Evolutionary conservation across 2,329 filamentous ascomycete species (phyloP).

Genomic region (Ceratocystis colombiana): DNA sequence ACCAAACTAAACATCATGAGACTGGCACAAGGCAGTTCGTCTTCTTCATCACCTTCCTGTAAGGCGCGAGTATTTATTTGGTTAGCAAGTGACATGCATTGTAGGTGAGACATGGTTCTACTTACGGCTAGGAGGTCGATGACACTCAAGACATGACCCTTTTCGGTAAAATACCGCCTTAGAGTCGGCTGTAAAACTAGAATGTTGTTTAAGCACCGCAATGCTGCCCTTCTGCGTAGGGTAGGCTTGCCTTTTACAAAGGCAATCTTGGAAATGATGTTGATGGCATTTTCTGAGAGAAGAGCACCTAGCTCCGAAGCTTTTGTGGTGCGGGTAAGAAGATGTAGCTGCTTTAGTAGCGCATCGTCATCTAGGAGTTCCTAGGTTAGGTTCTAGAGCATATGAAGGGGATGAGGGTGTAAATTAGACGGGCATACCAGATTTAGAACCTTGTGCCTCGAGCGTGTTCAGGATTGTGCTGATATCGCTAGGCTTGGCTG

Average conservation of each 20-base stretch:
- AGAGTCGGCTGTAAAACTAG: slow-evolving; percentile 25
- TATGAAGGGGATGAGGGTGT: neutral
- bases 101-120: neutral
- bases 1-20: slow-evolving; percentile 26
- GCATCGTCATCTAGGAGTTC: slow-evolving; percentile 19
- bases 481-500: slow-evolving; percentile 23
- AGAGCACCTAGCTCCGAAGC: slow-evolving; percentile 16
- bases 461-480: slow-evolving; percentile 17
- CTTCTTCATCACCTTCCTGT: slow-evolving; percentile 26
- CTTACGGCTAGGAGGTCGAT: slow-evolving; percentile 24
- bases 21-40: slow-evolving; percentile 26
- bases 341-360: slow-evolving; percentile 23
- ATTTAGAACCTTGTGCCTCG: slow-evolving; percentile 19
- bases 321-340: slow-evolving; percentile 23
- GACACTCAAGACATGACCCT: slow-evolving; percentile 23
- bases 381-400: neutral
- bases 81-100: neutral
- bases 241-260: slow-evolving; percentile 23
- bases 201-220: slow-evolving; percentile 26
- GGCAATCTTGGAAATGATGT: slow-evolving; percentile 22
- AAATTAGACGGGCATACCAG: slow-evolving; percentile 13
- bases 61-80: neutral
- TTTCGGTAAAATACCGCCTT: slow-evolving; percentile 26
- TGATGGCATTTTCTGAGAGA: slow-evolving; percentile 20
- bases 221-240: slow-evolving; percentile 19